phyloP scores from a whole-genome alignment of 768 basidiomycete species.

The Lenzites betulinus region DNA sequence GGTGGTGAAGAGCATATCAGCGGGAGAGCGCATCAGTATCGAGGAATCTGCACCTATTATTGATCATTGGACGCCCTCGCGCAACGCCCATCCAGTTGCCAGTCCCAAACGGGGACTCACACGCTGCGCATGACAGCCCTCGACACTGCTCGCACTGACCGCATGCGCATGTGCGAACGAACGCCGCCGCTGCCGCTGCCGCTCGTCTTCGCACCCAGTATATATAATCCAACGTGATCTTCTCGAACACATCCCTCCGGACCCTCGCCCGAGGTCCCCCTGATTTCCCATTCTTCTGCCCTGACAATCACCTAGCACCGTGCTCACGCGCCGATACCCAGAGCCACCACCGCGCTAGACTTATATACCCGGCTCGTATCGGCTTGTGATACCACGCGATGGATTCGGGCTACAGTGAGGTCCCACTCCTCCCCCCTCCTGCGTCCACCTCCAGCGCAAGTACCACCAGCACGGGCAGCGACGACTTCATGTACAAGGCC shows the following conservation, averaged over 20 bases:
- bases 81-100: neutral
- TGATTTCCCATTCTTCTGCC: neutral
- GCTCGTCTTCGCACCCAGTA: neutral
- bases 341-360: neutral
- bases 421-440: neutral
- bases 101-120: neutral
- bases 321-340: conserved; percentile 4
- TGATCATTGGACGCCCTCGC: neutral
- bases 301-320: neutral
- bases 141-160: conserved; percentile 1
- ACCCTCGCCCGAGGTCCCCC: neutral
- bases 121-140: conserved; percentile 7
- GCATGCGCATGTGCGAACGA: neutral
- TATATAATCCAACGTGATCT: neutral
- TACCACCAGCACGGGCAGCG: neutral
- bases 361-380: conserved; percentile 3
- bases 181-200: neutral
- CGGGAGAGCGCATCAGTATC: neutral
- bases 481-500: conserved; percentile 11
- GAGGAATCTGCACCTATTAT: neutral
- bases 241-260: neutral
- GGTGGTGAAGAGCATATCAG: neutral
- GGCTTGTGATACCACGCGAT: neutral
- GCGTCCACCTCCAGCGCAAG: neutral
- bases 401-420: neutral